Conservation (phyloP, 768 basidiomycete genomes). For the Lactarius hengduanensis region DNA sequence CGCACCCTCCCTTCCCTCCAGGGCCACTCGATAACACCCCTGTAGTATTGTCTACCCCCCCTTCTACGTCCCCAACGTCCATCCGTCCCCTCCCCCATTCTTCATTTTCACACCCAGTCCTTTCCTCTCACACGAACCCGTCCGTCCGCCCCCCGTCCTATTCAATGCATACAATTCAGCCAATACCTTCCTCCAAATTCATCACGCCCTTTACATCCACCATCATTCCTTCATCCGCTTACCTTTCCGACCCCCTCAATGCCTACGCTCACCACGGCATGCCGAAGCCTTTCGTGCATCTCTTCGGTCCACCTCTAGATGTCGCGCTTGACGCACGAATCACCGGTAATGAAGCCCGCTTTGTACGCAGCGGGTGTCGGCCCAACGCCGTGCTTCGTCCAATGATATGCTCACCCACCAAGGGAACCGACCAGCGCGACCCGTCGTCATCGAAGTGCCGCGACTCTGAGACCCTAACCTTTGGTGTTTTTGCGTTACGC, state of each 20-base stretch:
- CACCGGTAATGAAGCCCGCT: conserved; percentile 61
- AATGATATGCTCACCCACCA: conserved; percentile 38
- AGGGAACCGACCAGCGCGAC: conserved; percentile 29
- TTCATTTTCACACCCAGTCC: conserved; percentile 37
- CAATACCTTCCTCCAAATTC: conserved; percentile 53
- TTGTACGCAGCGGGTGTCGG: conserved; percentile 59
- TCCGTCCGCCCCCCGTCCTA: conserved; percentile 57
- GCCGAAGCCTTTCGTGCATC: conserved; percentile 81
- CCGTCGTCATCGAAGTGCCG: conserved; percentile 21
- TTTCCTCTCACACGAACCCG: conserved; percentile 41
- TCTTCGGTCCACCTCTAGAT: conserved; percentile 73
- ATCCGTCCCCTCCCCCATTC: conserved; percentile 37
- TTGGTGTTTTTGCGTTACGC: conserved; percentile 77
- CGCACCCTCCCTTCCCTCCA: conserved; percentile 34
- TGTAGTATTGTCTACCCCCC: conserved; percentile 34
- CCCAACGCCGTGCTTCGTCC: conserved; percentile 49
- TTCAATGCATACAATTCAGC: conserved; percentile 59
- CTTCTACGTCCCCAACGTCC: conserved; percentile 33
- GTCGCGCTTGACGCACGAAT: conserved; percentile 78
- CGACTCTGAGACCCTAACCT: conserved; percentile 49
- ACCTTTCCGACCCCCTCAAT: conserved; percentile 79
- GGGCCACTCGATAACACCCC: conserved; percentile 38
- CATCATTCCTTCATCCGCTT: conserved; percentile 63
- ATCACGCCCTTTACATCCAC: conserved; percentile 64
- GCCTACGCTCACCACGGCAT: conserved; percentile 82